These are phyloP conservation scores for Podosphaera aphanis DNA, from an alignment of 2,329 filamentous ascomycete genomes.

Conservation along the genomic window DNA sequence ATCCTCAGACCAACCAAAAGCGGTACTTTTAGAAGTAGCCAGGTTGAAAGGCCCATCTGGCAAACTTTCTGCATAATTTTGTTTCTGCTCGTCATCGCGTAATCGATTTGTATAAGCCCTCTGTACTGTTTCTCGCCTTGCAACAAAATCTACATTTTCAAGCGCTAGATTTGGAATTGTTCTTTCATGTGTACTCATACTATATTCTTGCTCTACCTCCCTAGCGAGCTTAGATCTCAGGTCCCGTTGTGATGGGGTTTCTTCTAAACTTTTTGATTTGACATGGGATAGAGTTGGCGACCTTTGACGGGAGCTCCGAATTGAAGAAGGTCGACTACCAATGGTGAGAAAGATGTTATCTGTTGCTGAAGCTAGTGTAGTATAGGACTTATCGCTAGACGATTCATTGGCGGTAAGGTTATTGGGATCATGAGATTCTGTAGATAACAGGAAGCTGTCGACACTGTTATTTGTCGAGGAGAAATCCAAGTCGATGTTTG, in stretches of 20 bases:
- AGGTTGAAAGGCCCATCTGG: background rate
- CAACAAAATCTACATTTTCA: constrained; percentile 50
- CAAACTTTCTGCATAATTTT: constrained; percentile 21
- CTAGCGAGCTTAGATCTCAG: constrained; percentile 10
- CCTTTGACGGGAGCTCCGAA: constrained; percentile 63
- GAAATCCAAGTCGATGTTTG: constrained; percentile 9
- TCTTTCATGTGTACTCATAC: too few relatives aligned
- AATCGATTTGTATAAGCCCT: constrained; percentile 71
- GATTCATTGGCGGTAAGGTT: constrained; percentile 24
- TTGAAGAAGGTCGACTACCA: constrained; percentile 28
- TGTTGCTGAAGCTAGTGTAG: constrained; percentile 30
- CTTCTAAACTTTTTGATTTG: too few relatives aligned
- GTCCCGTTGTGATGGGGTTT: background rate
- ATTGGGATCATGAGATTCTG: too few relatives aligned
- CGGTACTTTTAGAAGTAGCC: constrained; percentile 1
- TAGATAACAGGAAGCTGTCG: constrained; percentile 18
- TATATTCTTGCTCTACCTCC: constrained; percentile 18
- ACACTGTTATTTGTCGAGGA: constrained; percentile 10
- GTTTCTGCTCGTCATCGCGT: constrained; percentile 40
- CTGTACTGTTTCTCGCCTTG: constrained; percentile 59
- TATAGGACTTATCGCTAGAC: constrained; percentile 34
- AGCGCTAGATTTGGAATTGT: constrained; percentile 29
- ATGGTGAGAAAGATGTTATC: constrained; percentile 13
- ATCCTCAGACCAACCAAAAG: background rate
- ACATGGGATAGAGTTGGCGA: constrained; percentile 22